Base-by-base conservation (phyloP, 176 grass and related monocot genomes). In the Ampelocalamus luodianensis region DNA sequence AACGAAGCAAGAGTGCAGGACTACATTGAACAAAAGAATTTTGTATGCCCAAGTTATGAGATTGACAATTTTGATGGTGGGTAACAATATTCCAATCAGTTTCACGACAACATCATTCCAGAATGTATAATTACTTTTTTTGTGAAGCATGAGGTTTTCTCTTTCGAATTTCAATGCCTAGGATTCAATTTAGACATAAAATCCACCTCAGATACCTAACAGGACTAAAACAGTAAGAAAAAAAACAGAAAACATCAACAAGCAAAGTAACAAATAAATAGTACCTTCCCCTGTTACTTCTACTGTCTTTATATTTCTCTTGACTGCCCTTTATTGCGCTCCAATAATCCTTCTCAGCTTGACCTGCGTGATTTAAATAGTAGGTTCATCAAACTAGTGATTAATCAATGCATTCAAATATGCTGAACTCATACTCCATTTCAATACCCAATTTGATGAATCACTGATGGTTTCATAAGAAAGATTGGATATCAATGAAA, bases 271-370 rank as follows among this genome's bases (percentile, higher is more conserved):
- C 8, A 64, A 65, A 56, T 22, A 40, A 32, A 68, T 43, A 56
- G 11, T 74, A 95, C 93, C 93, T 90, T 87, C 90, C 90, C 65
- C n/a, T 95, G 85, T 86, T 80, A 54, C 74, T 85, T 74, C 53
- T 87, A 49, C 68, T 92, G 29, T 83, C 85, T 54, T 79, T 92
- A 72, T 63, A 79, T 34, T 82, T 88, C 27, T 79, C 90, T 70
- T 90, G 90, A 49, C 68, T 44, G 0, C 88, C 88, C 37, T 84
- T 85, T 72, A 91, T 91, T 53, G 75, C 85, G 80, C 65, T 93
- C 96, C 96, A 99, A 74, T 99, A 99, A 49, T 96, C 94, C 42
- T 92, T 93, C 76, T 99, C 96, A 3, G 90, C 91, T 74, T 99
- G 86, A 70, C 96, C 96, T 99, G 82, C 79, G 77, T 81, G 43